These are phyloP conservation scores for Salvia hispanica DNA, from an alignment of 257 asterid genomes.

Conservation along the genomic window DNA sequence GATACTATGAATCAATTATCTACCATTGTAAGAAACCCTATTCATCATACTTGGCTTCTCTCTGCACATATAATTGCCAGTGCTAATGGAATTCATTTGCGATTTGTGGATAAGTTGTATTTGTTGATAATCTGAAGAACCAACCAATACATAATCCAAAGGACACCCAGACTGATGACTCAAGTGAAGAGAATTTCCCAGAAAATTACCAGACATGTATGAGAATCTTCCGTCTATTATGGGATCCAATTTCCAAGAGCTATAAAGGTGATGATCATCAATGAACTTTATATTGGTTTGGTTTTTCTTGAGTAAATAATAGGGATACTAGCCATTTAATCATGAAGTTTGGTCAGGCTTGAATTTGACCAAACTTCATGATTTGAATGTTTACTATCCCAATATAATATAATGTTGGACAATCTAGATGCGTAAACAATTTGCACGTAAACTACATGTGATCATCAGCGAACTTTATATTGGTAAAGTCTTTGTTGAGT, in stretches of 20 bases:
- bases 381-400: too few species aligned
- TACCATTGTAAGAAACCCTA: conserved; percentile 41
- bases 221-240: conserved; percentile 30
- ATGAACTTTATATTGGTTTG: neutral
- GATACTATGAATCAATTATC: conserved; percentile 39
- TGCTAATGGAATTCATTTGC: neutral
- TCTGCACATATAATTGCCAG: neutral
- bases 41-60: neutral
- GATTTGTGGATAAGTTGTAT: conserved; percentile 28
- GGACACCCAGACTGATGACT: neutral
- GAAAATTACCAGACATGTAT: conserved; percentile 45
- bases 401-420: too few species aligned
- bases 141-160: neutral
- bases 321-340: too few species aligned
- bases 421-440: too few species aligned
- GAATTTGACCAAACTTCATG: too few species aligned
- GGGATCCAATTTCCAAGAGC: conserved; percentile 28
- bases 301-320: neutral
- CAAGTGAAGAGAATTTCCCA: conserved; percentile 30
- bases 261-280: conserved; percentile 20
- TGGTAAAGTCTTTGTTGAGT: neutral
- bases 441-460: too few species aligned
- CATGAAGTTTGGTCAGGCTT: too few species aligned
- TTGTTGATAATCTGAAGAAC: conserved; percentile 27
- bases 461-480: neutral